Conservation (phyloP, 1,139 yeast species). For the Pichia sp. region DNA sequence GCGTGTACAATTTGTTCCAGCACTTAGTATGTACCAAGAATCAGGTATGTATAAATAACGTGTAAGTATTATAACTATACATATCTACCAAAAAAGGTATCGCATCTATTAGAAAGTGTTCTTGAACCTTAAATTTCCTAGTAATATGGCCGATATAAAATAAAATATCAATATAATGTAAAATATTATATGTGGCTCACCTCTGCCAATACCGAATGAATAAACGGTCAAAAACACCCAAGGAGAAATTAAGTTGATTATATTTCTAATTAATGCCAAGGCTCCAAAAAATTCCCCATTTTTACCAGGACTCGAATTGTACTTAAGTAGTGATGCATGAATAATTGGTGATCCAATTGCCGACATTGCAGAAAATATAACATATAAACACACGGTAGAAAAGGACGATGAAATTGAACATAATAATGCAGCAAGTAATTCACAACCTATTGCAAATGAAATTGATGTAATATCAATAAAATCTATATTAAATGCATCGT, state of each 20-base stretch:
- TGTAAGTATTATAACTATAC: background rate
- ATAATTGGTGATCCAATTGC: slow-evolving; percentile 43
- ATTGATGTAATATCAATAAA: slow-evolving; percentile 45
- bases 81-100: background rate
- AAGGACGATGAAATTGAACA: slow-evolving; percentile 32
- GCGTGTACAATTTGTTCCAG: too few relatives aligned
- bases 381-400: slow-evolving; percentile 21
- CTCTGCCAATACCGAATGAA: slow-evolving; percentile 12
- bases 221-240: slow-evolving; percentile 36
- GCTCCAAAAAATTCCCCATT: slow-evolving; percentile 53
- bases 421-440: slow-evolving; percentile 38
- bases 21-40: too few relatives aligned
- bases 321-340: slow-evolving; percentile 46
- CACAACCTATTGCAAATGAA: slow-evolving; percentile 34
- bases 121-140: slow-evolving; percentile 10
- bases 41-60: too few relatives aligned
- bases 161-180: slow-evolving; percentile 6
- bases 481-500: slow-evolving; percentile 39
- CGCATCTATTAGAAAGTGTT: background rate
- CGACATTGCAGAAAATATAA: slow-evolving; percentile 43
- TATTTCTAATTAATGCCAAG: slow-evolving; percentile 40
- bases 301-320: slow-evolving; percentile 36
- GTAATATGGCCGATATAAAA: slow-evolving; percentile 1
- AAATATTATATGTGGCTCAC: slow-evolving; percentile 12
- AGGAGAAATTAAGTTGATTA: slow-evolving; percentile 36